Evolutionary conservation across 805 yeast species (phyloP).

Genomic region (Danielia oregonensis): DNA sequence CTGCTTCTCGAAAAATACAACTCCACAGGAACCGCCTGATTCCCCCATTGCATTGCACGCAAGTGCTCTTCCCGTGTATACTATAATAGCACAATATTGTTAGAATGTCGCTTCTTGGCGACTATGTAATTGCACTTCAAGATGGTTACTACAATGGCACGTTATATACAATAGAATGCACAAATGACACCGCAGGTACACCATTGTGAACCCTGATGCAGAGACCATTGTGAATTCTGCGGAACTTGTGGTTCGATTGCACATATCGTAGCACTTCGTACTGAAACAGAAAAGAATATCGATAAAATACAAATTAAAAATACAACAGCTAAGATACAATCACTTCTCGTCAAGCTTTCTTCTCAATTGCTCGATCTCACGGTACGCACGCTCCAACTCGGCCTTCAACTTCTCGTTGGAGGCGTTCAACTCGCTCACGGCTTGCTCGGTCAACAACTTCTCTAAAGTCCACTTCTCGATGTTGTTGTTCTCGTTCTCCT

Average conservation of each 20-base stretch:
- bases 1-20: conserved; percentile 15
- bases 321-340: not conserved
- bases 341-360: conserved; percentile 25
- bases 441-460: conserved; percentile 87
- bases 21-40: too few relatives aligned
- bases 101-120: too few relatives aligned
- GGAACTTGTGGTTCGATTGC: too few relatives aligned
- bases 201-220: too few relatives aligned
- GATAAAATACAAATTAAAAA: not conserved
- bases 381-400: conserved; percentile 87
- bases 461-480: conserved; percentile 95
- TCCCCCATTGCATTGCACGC: too few relatives aligned
- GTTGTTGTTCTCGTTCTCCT: conserved; percentile 84
- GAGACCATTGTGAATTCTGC: too few relatives aligned
- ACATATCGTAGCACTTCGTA: not conserved
- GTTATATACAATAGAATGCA: too few relatives aligned
- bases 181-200: too few relatives aligned
- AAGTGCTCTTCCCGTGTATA: too few relatives aligned
- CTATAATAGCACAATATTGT: too few relatives aligned
- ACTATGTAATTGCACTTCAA: too few relatives aligned
- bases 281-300: not conserved
- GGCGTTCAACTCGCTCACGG: conserved; percentile 76
- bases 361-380: conserved; percentile 86
- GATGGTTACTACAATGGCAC: too few relatives aligned
- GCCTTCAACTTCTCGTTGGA: conserved; percentile 83